Evolutionary conservation across 2,329 filamentous ascomycete genomes (phyloP).

Genomic region (Falciphora oryzae): DNA sequence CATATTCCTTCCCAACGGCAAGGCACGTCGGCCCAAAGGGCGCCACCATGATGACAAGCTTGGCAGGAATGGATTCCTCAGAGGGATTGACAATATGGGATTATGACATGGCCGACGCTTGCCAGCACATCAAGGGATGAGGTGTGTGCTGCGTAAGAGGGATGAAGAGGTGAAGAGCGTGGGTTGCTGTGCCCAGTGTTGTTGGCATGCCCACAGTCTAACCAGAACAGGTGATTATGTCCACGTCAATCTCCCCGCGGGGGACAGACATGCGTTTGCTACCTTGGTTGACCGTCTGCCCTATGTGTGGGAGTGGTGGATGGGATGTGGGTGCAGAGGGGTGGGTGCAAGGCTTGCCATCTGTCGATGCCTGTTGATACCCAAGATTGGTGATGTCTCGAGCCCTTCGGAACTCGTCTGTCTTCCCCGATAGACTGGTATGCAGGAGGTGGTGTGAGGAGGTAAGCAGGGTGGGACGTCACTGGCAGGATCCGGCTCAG

Average conservation of each 20-base stretch:
- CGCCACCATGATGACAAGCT: neutral
- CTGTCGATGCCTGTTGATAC: neutral
- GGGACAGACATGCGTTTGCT: neutral
- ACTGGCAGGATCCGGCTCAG: neutral
- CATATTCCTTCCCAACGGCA: conserved; percentile 2
- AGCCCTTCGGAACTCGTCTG: neutral
- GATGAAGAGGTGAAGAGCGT: neutral
- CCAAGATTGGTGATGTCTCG: neutral
- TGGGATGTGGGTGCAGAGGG: neutral
- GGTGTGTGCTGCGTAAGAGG: neutral
- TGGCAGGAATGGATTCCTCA: neutral
- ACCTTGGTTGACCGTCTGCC: neutral
- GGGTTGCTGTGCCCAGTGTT: neutral
- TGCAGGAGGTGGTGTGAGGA: neutral
- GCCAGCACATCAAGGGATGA: neutral
- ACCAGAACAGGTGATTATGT: neutral
- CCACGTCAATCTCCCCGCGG: neutral
- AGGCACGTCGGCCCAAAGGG: conserved; percentile 4
- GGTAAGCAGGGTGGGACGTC: neutral
- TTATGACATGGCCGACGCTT: neutral
- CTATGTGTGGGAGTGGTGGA: neutral
- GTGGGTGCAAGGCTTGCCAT: neutral
- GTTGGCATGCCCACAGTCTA: neutral
- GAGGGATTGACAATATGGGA: neutral
- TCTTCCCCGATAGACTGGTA: neutral